phyloP scores from a whole-genome alignment of 306 rosid species.

The Hippophae tibetana region DNA sequence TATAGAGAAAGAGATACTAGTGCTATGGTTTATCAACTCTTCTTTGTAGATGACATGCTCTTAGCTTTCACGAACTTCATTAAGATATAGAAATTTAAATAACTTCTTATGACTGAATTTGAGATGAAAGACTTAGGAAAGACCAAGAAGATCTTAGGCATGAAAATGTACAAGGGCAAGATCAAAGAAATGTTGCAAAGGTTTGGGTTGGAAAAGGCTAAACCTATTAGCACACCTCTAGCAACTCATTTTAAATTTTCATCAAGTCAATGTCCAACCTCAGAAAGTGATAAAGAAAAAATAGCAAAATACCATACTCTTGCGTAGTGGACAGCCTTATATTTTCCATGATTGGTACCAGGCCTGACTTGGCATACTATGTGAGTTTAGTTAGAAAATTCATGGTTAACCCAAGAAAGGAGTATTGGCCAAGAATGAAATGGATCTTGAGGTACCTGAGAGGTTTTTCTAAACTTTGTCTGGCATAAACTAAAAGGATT shows the following conservation, averaged over 20 bases:
- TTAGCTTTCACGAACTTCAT: neutral
- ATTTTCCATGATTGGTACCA: neutral
- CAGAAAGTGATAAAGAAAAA: neutral
- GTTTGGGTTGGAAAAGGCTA: too few relatives aligned
- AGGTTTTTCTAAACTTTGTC: too few relatives aligned
- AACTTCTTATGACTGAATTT: neutral
- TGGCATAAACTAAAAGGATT: too few relatives aligned
- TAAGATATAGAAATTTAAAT: neutral
- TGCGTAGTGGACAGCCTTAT: neutral
- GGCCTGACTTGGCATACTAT: neutral
- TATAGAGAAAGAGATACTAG: neutral
- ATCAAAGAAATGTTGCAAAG: too few relatives aligned
- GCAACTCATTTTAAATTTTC: neutral
- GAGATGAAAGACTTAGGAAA: conserved; percentile 1
- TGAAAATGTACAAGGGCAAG: neutral
- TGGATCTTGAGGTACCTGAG: too few relatives aligned
- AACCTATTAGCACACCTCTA: neutral
- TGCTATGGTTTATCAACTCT: too few relatives aligned
- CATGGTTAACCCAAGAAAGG: neutral
- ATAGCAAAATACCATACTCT: neutral
- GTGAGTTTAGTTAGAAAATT: neutral
- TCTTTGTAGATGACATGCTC: neutral
- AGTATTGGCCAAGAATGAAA: neutral
- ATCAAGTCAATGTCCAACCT: neutral
- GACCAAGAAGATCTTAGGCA: neutral